Evolutionary conservation across 495 filamentous ascomycete species (phyloP), one percentile per base, ranked within the genome.

Genomic region (Neurospora sp.): DNA sequence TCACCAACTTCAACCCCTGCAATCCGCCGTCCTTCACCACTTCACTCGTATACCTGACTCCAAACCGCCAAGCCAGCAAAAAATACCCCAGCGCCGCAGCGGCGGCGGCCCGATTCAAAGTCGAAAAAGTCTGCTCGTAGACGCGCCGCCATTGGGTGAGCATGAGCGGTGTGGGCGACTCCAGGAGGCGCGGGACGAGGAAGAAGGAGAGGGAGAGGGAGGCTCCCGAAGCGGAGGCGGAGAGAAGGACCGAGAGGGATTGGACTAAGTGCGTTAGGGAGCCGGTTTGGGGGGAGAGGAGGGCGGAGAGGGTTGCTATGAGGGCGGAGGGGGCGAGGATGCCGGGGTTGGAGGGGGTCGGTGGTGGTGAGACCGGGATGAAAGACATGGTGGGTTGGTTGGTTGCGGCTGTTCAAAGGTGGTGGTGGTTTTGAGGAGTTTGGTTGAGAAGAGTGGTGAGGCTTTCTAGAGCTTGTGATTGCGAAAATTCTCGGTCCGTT

Each of bases 161-260:
- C 69, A 89, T 81, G 12, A 89, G 75, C 0, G 85, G 82, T 6
- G 82, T 76, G 0, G 89, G 89, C 1, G 87, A 84, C 68, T 85
- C 76, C 27, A 90, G 82, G 14, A 90, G 75, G 68, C 83, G 80
- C 5, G 89, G 89, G 11, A 88, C 75, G 37, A 83, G 44, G 69
- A 83, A 72, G 78, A 81, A 74, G 22, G 84, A 87, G 70, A 86
- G 61, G 61, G 80, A 61, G 70, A 84, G 75, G 71, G 77, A 84
- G 61, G 78, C 74, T 73, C 87, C 88, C 76, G 78, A 72, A 22
- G 81, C 74, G 71, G 82, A 76, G 68, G 82, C 76, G 40, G 86
- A 82, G 70, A 84, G 73, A 42, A 86, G 83, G 72, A 89, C 80
- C 72, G 85, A 82, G 16, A 85, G 70, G 22, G 80, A 79, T 78